Conservation (phyloP, 345 rosid genomes). For the Gossypium anomalum region DNA sequence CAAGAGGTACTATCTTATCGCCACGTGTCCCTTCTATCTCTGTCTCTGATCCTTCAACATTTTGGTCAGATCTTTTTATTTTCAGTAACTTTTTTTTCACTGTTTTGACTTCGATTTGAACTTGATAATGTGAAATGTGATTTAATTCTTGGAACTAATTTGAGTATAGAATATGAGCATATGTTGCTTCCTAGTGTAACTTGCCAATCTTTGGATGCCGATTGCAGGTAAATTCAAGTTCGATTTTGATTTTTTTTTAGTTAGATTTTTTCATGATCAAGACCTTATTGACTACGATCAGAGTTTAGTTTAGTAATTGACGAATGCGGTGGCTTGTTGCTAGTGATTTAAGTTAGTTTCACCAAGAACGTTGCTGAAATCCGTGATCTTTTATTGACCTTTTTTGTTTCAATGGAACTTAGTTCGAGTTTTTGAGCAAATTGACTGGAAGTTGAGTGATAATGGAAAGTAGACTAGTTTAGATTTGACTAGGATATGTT, state of each 20-base stretch:
- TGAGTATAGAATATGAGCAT: constrained; percentile 20
- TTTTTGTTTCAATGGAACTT: constrained; percentile 1
- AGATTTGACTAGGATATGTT: background rate
- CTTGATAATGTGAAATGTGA: constrained; percentile 19
- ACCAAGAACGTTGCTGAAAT: background rate
- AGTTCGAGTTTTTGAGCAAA: background rate
- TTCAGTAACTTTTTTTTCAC: background rate
- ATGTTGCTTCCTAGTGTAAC: constrained; percentile 26
- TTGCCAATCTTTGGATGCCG: constrained; percentile 17
- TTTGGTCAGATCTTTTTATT: background rate
- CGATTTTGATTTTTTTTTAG: background rate
- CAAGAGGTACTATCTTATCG: constrained; percentile 53
- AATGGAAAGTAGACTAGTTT: background rate
- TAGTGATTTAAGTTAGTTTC: constrained; percentile 16
- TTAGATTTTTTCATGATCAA: background rate
- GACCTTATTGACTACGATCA: background rate
- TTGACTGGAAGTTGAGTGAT: background rate
- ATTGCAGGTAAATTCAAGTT: constrained; percentile 6
- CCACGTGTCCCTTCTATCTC: constrained; percentile 20
- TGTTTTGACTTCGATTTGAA: background rate
- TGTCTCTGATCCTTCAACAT: background rate
- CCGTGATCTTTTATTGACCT: background rate
- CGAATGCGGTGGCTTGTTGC: constrained; percentile 19
- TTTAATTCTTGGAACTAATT: constrained; percentile 4
- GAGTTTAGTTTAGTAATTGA: background rate